Evolutionary conservation across 495 filamentous ascomycete species (phyloP).

Genomic region (Penicillium parvum): DNA sequence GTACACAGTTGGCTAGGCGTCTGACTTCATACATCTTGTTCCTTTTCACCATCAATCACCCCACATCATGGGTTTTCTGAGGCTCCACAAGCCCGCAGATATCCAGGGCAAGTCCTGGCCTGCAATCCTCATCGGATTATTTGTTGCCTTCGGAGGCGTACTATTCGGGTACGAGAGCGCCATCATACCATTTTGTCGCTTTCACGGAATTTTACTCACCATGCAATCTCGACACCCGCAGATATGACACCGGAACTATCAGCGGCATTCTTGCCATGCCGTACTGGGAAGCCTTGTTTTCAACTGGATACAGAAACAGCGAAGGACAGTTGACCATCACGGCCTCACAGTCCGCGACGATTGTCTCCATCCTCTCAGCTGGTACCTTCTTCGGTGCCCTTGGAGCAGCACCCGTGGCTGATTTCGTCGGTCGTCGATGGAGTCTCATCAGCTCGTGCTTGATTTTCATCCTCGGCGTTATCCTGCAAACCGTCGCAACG

Average conservation of each 20-base stretch:
- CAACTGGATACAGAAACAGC: constrained; percentile 52
- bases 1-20: too few species aligned
- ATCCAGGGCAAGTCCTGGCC: constrained; percentile 53
- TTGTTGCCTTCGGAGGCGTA: constrained; percentile 80
- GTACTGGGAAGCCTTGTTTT: constrained; percentile 65
- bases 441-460: constrained; percentile 57
- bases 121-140: constrained; percentile 79
- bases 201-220: too few species aligned
- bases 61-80: constrained; percentile 34
- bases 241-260: constrained; percentile 81
- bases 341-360: constrained; percentile 48
- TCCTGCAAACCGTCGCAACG: constrained; percentile 66
- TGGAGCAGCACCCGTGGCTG: constrained; percentile 61
- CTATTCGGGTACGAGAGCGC: constrained; percentile 64
- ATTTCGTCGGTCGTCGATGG: constrained; percentile 64
- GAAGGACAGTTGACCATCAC: constrained; percentile 51
- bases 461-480: constrained; percentile 66
- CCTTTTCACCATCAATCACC: constrained; percentile 8
- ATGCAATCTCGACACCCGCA: constrained; percentile 11
- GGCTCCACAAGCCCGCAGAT: constrained; percentile 30
- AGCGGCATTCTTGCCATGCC: constrained; percentile 73
- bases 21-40: too few species aligned
- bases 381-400: constrained; percentile 83
- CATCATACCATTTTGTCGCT: background rate
- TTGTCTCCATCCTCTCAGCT: constrained; percentile 77